Evolutionary conservation across 331 rosid genomes (phyloP).

Genomic region (Dryas integrifolia): DNA sequence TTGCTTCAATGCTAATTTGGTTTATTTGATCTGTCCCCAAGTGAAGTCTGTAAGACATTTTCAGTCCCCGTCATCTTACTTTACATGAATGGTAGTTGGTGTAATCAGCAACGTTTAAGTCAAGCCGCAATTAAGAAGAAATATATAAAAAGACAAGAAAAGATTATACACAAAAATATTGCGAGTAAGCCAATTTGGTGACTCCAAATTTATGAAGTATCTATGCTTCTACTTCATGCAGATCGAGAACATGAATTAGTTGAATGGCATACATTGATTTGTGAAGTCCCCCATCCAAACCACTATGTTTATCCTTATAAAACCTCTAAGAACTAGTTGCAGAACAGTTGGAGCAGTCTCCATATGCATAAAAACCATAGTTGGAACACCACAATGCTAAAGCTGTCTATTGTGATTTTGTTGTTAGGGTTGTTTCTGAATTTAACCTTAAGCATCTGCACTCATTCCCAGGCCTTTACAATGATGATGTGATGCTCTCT

Average conservation of each 20-base stretch:
- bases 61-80: not conserved
- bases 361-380: not conserved
- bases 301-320: not conserved
- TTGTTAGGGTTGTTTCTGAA: not conserved
- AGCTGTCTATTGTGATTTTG: not conserved
- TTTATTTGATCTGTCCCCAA: not conserved
- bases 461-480: conserved; percentile 55
- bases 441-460: not conserved
- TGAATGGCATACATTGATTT: not conserved
- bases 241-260: not conserved
- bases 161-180: no score
- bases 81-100: no score
- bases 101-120: not conserved
- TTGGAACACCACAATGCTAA: not conserved
- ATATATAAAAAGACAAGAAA: no score
- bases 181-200: no score
- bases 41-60: not conserved
- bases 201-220: no score
- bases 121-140: no score
- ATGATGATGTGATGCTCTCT: conserved; percentile 28
- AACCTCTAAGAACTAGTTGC: not conserved
- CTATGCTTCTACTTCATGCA: not conserved
- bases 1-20: not conserved
- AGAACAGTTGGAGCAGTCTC: not conserved
- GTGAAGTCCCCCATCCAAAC: not conserved